phyloP scores from a whole-genome alignment of 306 rosid genomes.

The cucumber (Cucumis sativus) region DNA sequence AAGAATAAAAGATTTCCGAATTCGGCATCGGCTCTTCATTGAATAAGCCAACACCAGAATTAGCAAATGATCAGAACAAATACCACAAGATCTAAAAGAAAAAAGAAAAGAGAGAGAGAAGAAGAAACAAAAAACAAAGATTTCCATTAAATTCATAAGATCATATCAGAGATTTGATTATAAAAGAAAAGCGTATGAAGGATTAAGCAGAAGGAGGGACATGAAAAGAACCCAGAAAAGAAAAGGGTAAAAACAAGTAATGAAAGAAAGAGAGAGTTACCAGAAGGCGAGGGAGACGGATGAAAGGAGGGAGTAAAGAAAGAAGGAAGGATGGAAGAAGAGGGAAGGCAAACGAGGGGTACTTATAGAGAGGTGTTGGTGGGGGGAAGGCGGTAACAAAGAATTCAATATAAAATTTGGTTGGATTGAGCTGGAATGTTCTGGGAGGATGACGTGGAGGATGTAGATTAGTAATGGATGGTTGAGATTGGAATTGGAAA shows the following conservation, averaged over 20 bases:
- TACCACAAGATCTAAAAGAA: too few relatives aligned
- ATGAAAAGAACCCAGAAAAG: too few relatives aligned
- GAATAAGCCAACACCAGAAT: not conserved
- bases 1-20: too few relatives aligned
- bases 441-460: not conserved
- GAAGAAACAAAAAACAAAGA: not conserved
- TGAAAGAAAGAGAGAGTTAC: not conserved
- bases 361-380: not conserved
- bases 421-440: not conserved
- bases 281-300: too few relatives aligned
- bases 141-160: too few relatives aligned
- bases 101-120: not conserved
- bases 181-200: too few relatives aligned
- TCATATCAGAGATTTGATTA: too few relatives aligned
- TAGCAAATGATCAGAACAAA: not conserved
- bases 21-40: too few relatives aligned
- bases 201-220: not conserved
- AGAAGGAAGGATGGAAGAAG: not conserved
- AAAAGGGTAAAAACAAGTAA: too few relatives aligned
- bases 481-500: not conserved
- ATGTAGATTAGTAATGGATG: not conserved
- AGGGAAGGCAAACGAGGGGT: rapidly evolving
- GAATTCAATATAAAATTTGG: not conserved
- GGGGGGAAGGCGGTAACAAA: not conserved
- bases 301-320: too few relatives aligned